Conservation (phyloP, 257 asterid species). For the Gynochthodes officinalis region DNA sequence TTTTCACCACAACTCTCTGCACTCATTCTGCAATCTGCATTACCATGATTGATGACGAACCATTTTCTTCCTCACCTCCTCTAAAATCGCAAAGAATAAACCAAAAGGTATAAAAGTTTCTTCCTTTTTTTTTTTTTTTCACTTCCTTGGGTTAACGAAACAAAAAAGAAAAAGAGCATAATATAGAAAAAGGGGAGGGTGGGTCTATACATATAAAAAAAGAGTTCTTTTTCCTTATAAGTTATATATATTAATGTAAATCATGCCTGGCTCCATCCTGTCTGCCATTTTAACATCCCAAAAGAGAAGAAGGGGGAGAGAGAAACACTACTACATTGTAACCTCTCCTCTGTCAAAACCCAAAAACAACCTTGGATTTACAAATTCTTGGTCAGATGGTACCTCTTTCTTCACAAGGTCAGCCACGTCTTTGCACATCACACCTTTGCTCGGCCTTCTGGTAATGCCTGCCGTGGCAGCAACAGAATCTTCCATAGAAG, state of each 20-base stretch:
- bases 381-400: conserved; percentile 28
- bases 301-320: conserved; percentile 24
- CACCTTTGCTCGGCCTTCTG: conserved; percentile 9
- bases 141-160: conserved; percentile 21
- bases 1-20: conserved; percentile 20
- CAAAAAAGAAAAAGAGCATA: conserved; percentile 11
- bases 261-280: conserved; percentile 89
- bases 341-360: conserved; percentile 40
- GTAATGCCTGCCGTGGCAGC: conserved; percentile 5
- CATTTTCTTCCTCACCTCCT: conserved; percentile 26
- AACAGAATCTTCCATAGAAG: background rate
- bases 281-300: conserved; percentile 65
- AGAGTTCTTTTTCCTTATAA: conserved; percentile 24
- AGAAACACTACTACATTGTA: conserved; percentile 36
- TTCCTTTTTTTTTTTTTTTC: conserved; percentile 15
- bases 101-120: conserved; percentile 24
- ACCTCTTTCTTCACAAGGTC: conserved; percentile 42
- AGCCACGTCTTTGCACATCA: conserved; percentile 36
- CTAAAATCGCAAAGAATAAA: conserved; percentile 1
- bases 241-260: conserved; percentile 18
- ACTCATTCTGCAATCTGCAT: conserved; percentile 27
- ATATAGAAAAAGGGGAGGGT: background rate
- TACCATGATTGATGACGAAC: conserved; percentile 20
- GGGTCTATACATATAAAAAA: conserved; percentile 14
- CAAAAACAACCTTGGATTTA: conserved; percentile 42